Percentiles rank a stretch among this genome's conserved stretches.
These are phyloP conservation scores for Phytophthora palmivora DNA, from an alignment of 352 stramenopile genomes.

Conservation along the genomic window DNA sequence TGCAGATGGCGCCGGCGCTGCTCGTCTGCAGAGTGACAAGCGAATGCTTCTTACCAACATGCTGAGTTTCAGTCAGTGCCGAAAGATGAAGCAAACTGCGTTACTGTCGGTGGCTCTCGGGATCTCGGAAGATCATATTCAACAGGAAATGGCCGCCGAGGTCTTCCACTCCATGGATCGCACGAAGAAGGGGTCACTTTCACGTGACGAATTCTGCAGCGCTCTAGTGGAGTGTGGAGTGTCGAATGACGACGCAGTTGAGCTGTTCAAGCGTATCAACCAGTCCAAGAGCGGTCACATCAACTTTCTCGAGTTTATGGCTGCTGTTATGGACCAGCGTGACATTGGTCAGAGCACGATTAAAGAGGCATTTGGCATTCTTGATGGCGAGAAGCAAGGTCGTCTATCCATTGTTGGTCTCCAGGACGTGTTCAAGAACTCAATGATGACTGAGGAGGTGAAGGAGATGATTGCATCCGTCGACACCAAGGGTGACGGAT, in stretches of 20 bases:
- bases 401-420: constrained; percentile 92
- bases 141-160: constrained; percentile 77
- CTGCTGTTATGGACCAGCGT: constrained; percentile 92
- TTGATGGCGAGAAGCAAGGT: constrained; percentile 92
- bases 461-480: constrained; percentile 92
- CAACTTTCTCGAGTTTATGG: constrained; percentile 97
- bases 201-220: constrained; percentile 93
- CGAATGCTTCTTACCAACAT: constrained; percentile 78
- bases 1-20: constrained; percentile 18
- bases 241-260: constrained; percentile 73
- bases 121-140: constrained; percentile 76
- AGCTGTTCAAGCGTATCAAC: constrained; percentile 82
- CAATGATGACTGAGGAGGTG: constrained; percentile 87
- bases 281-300: constrained; percentile 88
- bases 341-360: constrained; percentile 91
- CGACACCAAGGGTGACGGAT: constrained; percentile 79
- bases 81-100: constrained; percentile 82
- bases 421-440: constrained; percentile 89
- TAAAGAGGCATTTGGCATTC: constrained; percentile 90
- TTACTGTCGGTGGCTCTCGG: constrained; percentile 75
- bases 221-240: constrained; percentile 91
- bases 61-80: constrained; percentile 75
- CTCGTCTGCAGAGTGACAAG: constrained; percentile 65
- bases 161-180: constrained; percentile 91
- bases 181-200: constrained; percentile 86